Percentiles rank a stretch among this genome's conserved stretches.
phyloP scores from a whole-genome alignment of 192 early-diverging fungal genomes.

The Chytriomyces hyalinus region DNA sequence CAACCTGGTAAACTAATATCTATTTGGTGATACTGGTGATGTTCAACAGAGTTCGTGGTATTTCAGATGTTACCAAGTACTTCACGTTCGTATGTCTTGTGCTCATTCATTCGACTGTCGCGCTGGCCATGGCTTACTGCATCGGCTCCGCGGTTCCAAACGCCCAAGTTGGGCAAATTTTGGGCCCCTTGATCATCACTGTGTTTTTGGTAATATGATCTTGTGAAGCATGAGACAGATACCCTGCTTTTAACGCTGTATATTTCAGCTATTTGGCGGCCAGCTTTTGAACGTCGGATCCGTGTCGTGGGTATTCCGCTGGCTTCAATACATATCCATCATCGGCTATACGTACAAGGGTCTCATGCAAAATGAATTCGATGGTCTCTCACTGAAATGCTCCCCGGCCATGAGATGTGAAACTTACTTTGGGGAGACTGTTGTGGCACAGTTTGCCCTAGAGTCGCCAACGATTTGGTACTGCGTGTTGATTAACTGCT shows the following conservation, averaged over 20 bases:
- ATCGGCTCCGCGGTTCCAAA: conserved; percentile 49
- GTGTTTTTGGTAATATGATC: conserved; percentile 37
- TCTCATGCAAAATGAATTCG: conserved; percentile 56
- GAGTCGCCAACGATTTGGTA: conserved; percentile 28
- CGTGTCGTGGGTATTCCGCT: conserved; percentile 47
- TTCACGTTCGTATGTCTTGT: conserved; percentile 43
- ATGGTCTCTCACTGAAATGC: conserved; percentile 44
- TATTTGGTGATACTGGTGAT: background rate
- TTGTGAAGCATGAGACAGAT: background rate
- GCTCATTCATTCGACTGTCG: conserved; percentile 33
- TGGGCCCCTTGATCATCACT: conserved; percentile 51
- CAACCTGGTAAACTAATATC: conserved; percentile 9
- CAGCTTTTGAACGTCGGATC: conserved; percentile 46
- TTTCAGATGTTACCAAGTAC: conserved; percentile 12
- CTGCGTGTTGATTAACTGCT: conserved; percentile 40
- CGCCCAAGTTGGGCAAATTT: conserved; percentile 50
- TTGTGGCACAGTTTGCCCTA: conserved; percentile 13
- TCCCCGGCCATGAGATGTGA: conserved; percentile 19
- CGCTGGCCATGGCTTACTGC: conserved; percentile 44
- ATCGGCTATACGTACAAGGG: conserved; percentile 54
- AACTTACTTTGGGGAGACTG: conserved; percentile 25
- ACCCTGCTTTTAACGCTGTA: no score
- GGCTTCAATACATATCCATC: conserved; percentile 48
- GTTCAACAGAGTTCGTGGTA: background rate
- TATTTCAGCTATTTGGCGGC: conserved; percentile 46